These are phyloP conservation scores for Hymenoscyphus infarciens DNA, from an alignment of 2,329 filamentous ascomycete genomes.

Conservation along the genomic window DNA sequence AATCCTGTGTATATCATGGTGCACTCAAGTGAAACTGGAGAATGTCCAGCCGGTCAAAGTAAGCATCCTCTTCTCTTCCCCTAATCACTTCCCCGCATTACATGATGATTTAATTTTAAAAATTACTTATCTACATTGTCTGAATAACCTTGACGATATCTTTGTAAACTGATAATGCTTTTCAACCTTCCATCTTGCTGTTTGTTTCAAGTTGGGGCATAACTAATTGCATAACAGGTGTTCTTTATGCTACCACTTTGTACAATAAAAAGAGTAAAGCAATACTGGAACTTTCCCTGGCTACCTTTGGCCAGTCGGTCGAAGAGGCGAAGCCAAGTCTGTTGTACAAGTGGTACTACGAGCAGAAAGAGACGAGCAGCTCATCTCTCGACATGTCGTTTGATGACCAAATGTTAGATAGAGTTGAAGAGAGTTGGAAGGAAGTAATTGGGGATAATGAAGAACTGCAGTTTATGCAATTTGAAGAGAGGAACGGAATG, in stretches of 20 bases:
- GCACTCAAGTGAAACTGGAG: constrained; percentile 87
- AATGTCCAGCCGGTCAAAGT: constrained; percentile 88
- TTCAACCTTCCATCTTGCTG: constrained; percentile 15
- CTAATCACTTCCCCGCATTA: constrained; percentile 38
- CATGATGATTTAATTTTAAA: constrained; percentile 80
- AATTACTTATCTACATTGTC: constrained; percentile 99
- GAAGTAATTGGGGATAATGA: constrained; percentile 55
- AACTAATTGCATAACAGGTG: constrained; percentile 33
- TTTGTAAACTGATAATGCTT: constrained; percentile 79
- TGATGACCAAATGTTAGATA: constrained; percentile 64
- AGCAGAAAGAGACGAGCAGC: constrained; percentile 41
- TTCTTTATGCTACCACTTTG: constrained; percentile 34
- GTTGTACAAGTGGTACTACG: constrained; percentile 54
- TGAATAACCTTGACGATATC: constrained; percentile 89
- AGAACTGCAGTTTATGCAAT: constrained; percentile 64
- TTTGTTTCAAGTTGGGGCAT: constrained; percentile 20
- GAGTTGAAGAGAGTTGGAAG: constrained; percentile 47
- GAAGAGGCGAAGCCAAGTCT: constrained; percentile 34
- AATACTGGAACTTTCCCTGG: constrained; percentile 38
- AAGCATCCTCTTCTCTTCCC: constrained; percentile 48
- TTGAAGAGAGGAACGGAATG: constrained; percentile 67
- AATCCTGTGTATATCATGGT: constrained; percentile 58
- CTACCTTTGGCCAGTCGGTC: constrained; percentile 39
- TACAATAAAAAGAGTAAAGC: constrained; percentile 23
- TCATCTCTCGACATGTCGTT: constrained; percentile 66